Percentiles rank a stretch among this genome's conserved stretches.
phyloP scores from a whole-genome alignment of 1,284 basidiomycete genomes.

The Fomitopsis pinicola region DNA sequence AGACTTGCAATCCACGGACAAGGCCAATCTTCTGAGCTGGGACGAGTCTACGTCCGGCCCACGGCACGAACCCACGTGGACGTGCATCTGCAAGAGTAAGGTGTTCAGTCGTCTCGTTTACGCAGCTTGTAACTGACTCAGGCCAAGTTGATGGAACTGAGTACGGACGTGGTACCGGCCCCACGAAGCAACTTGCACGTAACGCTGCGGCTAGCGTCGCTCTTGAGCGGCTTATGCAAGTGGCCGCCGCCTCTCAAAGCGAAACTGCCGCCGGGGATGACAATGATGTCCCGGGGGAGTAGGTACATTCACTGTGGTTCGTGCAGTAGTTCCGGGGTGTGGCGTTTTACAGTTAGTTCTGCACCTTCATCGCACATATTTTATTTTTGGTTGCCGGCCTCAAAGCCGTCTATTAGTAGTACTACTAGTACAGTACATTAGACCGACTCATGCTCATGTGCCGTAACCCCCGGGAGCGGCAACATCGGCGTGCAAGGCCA shows the following conservation, averaged over 20 bases:
- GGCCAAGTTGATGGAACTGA: constrained; percentile 40
- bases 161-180: constrained; percentile 41
- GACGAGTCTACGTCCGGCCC: constrained; percentile 41
- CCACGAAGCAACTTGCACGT: constrained; percentile 49
- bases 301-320: no score
- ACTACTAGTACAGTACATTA: no score
- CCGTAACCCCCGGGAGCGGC: no score
- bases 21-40: constrained; percentile 48
- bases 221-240: constrained; percentile 29
- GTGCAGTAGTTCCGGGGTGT: not conserved
- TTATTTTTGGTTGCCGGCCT: not conserved
- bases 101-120: not conserved
- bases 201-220: constrained; percentile 51
- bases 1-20: constrained; percentile 50
- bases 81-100: constrained; percentile 53
- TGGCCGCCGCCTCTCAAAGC: no score
- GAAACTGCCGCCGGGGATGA: not conserved
- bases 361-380: not conserved
- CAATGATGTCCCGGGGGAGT: not conserved
- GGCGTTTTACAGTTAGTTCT: no score
- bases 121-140: not conserved
- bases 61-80: constrained; percentile 51
- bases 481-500: no score
- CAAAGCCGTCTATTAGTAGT: no score
- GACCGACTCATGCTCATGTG: not conserved